Percentiles rank a stretch among this genome's conserved stretches.
Conservation (phyloP, 768 basidiomycete species). For the Mycena belliarum region DNA sequence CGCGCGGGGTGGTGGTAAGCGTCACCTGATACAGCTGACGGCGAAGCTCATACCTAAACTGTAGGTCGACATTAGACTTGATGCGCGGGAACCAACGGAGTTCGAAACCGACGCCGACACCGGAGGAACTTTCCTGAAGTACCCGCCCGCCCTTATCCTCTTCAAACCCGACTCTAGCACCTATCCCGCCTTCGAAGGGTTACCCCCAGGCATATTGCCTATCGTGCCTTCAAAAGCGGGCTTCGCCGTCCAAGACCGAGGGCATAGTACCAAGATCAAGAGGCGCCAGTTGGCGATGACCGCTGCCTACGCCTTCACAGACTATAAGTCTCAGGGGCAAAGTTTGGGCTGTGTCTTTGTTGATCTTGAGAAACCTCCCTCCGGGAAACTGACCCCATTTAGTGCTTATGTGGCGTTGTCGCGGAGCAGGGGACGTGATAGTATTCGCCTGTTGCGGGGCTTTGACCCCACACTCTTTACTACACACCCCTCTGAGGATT, state of each 20-base stretch:
- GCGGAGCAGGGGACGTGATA: no score
- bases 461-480: no score
- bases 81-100: conserved; percentile 29
- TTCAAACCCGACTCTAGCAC: conserved; percentile 31
- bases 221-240: conserved; percentile 21
- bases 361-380: no score
- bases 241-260: neutral
- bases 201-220: conserved; percentile 30
- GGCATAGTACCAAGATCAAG: conserved; percentile 12
- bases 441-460: no score
- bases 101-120: conserved; percentile 1
- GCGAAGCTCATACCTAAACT: no score
- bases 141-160: conserved; percentile 33
- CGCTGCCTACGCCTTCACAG: conserved; percentile 38
- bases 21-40: no score
- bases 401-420: no score
- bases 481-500: no score
- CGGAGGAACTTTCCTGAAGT: conserved; percentile 23
- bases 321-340: no score
- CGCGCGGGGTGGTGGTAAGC: conserved; percentile 34
- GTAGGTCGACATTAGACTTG: conserved; percentile 35
- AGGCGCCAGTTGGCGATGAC: conserved; percentile 34
- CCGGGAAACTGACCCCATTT: no score
- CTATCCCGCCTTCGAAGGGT: conserved; percentile 23
- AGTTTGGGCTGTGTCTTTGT: no score